Evolutionary conservation across 768 basidiomycete species (phyloP).

Genomic region (Steccherinum ochraceum): DNA sequence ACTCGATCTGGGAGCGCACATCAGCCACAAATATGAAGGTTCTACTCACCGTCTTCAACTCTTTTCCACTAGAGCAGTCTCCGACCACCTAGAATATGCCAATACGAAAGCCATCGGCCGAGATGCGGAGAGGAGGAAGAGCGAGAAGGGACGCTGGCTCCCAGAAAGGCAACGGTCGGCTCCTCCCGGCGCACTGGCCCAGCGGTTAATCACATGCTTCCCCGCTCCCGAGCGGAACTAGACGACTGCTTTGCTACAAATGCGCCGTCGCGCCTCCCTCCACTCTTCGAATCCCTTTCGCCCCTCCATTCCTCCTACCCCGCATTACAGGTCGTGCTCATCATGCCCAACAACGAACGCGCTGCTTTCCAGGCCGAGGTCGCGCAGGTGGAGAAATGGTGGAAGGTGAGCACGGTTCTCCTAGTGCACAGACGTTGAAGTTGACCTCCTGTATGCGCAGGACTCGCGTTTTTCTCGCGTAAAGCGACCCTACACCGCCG

Average conservation of each 20-base stretch:
- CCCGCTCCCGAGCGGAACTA: not conserved
- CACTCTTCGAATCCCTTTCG: not conserved
- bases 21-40: no score
- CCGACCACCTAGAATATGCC: not conserved
- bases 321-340: not conserved
- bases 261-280: not conserved
- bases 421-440: not conserved
- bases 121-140: not conserved
- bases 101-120: not conserved
- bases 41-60: no score
- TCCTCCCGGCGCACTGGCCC: not conserved
- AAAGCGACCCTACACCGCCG: conserved; percentile 89
- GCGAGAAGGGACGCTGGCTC: not conserved
- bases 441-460: conserved; percentile 37
- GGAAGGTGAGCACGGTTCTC: conserved; percentile 55
- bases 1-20: no score
- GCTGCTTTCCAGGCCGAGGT: conserved; percentile 76
- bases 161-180: not conserved
- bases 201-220: not conserved
- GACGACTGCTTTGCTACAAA: not conserved
- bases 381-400: conserved; percentile 83
- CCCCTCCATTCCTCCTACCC: no score
- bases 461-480: conserved; percentile 80
- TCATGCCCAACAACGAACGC: conserved; percentile 15
- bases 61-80: no score